Evolutionary conservation across 1,139 yeast species (phyloP).

Genomic region (Debaryomyces coudertii): DNA sequence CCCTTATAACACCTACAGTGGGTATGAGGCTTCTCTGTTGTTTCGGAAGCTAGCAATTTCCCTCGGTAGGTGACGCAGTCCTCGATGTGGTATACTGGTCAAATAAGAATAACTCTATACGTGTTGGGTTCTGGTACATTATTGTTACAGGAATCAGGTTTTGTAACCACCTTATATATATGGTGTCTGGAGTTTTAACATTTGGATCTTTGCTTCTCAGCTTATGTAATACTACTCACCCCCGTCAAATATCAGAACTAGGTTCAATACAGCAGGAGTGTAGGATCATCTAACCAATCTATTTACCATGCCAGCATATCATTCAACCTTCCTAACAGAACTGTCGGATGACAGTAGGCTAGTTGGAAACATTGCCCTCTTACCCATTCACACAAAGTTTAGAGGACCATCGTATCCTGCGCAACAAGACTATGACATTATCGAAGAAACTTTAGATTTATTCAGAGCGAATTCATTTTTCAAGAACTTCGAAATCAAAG

Average conservation of each 20-base stretch:
- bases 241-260: conserved; percentile 5
- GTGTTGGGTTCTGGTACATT: too few relatives aligned
- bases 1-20: too few relatives aligned
- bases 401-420: conserved; percentile 94
- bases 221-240: background rate
- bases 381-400: conserved; percentile 81
- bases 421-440: conserved; percentile 80
- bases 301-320: conserved; percentile 68
- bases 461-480: conserved; percentile 96
- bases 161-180: too few relatives aligned
- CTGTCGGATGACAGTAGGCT: conserved; percentile 40
- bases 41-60: too few relatives aligned
- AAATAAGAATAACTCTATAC: too few relatives aligned
- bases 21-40: too few relatives aligned
- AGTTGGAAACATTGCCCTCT: conserved; percentile 72
- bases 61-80: too few relatives aligned
- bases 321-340: conserved; percentile 84
- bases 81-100: too few relatives aligned
- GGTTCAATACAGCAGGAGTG: background rate
- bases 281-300: conserved; percentile 1
- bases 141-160: too few relatives aligned
- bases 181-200: background rate
- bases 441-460: conserved; percentile 87
- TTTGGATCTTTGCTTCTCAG: background rate
- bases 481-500: conserved; percentile 94